Base-by-base conservation (phyloP, 805 yeast genomes). In the Myxozyma kluyveri region DNA sequence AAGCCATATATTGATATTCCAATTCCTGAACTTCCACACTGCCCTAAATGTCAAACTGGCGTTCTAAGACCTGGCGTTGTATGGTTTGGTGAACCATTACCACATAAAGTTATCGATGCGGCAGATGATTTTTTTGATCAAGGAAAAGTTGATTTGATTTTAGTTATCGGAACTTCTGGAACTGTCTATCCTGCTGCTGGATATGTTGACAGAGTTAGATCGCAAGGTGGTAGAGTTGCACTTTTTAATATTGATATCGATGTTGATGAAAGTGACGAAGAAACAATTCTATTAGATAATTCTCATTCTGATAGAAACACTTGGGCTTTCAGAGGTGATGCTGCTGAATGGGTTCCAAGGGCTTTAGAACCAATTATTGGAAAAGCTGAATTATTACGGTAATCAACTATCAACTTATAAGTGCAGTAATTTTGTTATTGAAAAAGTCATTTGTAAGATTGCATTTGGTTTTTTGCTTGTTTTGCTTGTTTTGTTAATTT, bases 81-180 rank as follows among this genome's bases (percentile, higher is more conserved):
- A 4, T 89, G 96, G 96, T 88, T 85, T 69, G 96, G 96, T n/a
- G 97, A 89, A 67, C 76, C 88, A 14, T 70, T 89, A 41, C 88
- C 95, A 0, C 67, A 86, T 49, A 69, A 69, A 43, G 76, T 75
- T 10, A 77, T 89, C 51, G 83, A 81, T 54, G 70, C 70, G 39
- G 88, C 87, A 3, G 96, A 88, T 68, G 80, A 78, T 40, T 88
- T 86, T 61, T 74, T 88, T 4, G 76, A 79, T 58, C 63, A 71
- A 9, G 72, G 72, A 23, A 70, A 71, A 33, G 83, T 86, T 21
- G 96, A 88, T 62, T 69, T 89, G 62, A 81, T 88, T 2, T 70
- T 88, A 45, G 95, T 89, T 14, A 79, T 89, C 5, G 96, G 96
- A 1, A 87, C 96, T 1, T 83, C 90, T 29, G 88, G 91, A 3